Conservation (phyloP, 78 protist genomes). For the Planoprotostelium fungivorum region DNA sequence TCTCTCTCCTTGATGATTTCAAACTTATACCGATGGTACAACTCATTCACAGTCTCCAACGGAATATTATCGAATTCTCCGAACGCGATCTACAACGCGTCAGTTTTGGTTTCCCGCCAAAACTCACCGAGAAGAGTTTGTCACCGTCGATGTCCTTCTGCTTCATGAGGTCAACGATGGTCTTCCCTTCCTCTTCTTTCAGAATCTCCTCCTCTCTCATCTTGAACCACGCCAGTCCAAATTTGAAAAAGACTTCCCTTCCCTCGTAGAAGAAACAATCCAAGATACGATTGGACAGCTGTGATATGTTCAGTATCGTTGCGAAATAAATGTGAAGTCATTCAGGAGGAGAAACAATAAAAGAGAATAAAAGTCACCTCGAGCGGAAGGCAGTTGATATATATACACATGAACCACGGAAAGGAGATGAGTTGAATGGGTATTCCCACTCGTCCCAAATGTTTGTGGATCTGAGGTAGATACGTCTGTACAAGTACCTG, state of each 20-base stretch:
- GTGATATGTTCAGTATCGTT: not conserved
- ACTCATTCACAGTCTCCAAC: not conserved
- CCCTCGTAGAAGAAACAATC: conserved; percentile 57
- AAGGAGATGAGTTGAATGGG: conserved; percentile 22
- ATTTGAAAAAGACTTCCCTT: conserved; percentile 22
- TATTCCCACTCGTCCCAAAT: not conserved
- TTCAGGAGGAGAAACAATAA: too few species aligned
- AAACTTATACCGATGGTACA: not conserved
- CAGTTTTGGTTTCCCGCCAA: not conserved
- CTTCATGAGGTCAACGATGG: conserved; percentile 8
- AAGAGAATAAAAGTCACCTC: conserved; percentile 24
- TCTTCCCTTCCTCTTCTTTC: conserved; percentile 13
- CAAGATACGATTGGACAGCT: conserved; percentile 9
- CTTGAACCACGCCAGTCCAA: conserved; percentile 28
- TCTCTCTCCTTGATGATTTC: not conserved
- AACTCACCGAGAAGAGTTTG: conserved; percentile 6
- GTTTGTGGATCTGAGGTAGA: not conserved
- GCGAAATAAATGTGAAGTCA: not conserved
- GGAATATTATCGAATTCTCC: conserved; percentile 25
- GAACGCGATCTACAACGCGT: not conserved
- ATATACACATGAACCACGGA: conserved; percentile 58
- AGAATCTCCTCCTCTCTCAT: conserved; percentile 8
- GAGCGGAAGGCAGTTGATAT: conserved; percentile 28
- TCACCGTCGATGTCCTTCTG: conserved; percentile 7
- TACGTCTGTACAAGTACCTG: not conserved